Base-by-base conservation (phyloP, 257 asterid species). In the Ilex asprella region DNA sequence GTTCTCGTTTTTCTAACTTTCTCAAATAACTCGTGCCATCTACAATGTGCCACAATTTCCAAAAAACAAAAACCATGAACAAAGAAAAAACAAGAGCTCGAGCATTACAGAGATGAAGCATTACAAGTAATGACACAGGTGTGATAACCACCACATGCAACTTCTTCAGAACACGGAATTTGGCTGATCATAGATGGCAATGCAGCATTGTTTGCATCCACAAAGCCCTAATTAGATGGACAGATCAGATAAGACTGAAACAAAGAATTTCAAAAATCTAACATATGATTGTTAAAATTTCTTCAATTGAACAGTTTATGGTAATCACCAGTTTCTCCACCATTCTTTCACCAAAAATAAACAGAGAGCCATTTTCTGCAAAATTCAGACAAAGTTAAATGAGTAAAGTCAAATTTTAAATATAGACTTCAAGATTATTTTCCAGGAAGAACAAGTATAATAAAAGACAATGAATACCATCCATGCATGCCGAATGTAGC, bases 101-200 rank as follows among this genome's bases (percentile, higher is more conserved):
- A 35, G 5, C 7, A 35, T 35, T 35, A 0, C 13, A 31, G 54
- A 65, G 51, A 30, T 10, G 50, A 56, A 49, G 30, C 73, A 61
- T 76, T 89, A 92, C 97, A 78, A 79, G 97, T 79, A 69, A 89
- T 65, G 64, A 84, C 76, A 66, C 99, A 89, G 39, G 97, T 92
- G 82, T 92, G 99, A 71, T 92, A 90, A 69, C 95, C 99, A 74
- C 99, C 99, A 66, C 99, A 92, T 59, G 88, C 86, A 56, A 81
- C 91, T 75, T 81, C 86, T 61, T 79, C 78, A 16, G 96, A 82
- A 69, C 62, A 68, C 50, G 96, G 96, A 50, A 92, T 71, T 30
- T 76, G 55, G 57, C 75, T 69, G 53, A 92, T 63, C 50, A 78
- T 69, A 60, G 82, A 80, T 46, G 96, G 97, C 62, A 76, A 67